A percentile compares a stretch with the other conserved stretches of the same genome.
Evolutionary conservation across 192 early-diverging fungal genomes (phyloP).

Genomic region (Umbelopsis vinacea): DNA sequence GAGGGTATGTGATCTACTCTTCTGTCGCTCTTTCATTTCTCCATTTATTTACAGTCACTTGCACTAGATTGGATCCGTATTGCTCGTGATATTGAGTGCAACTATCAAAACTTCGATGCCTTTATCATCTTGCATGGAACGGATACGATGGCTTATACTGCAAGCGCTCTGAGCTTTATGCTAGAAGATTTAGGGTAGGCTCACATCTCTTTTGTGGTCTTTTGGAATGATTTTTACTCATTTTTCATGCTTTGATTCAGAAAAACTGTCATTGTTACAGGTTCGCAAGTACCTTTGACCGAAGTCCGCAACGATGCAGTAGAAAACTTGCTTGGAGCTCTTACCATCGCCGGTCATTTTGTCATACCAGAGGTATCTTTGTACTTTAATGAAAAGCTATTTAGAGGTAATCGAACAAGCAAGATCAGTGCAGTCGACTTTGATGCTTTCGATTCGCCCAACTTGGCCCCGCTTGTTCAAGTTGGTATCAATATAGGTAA

Average conservation of each 20-base stretch:
- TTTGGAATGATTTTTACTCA: no score
- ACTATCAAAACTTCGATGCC: constrained; percentile 91
- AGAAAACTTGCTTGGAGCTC: constrained; percentile 93
- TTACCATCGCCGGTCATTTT: constrained; percentile 98
- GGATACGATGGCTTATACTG: constrained; percentile 90
- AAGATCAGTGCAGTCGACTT: constrained; percentile 83
- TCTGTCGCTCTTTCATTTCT: background rate
- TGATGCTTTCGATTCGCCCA: constrained; percentile 87
- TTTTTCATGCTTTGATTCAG: constrained; percentile 29
- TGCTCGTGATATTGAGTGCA: constrained; percentile 93
- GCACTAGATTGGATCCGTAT: constrained; percentile 90
- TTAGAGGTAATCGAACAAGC: constrained; percentile 85
- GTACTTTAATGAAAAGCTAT: constrained; percentile 94
- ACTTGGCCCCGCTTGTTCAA: constrained; percentile 85
- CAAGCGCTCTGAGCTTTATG: constrained; percentile 92
- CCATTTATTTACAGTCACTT: background rate
- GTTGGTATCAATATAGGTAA: constrained; percentile 95
- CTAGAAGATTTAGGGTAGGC: constrained; percentile 89
- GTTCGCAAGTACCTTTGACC: constrained; percentile 96
- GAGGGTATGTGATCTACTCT: constrained; percentile 39
- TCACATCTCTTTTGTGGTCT: background rate
- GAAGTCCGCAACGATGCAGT: constrained; percentile 98
- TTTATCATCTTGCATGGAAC: constrained; percentile 97
- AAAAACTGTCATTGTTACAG: constrained; percentile 97
- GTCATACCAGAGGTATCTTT: constrained; percentile 94